These are phyloP conservation scores for Geranium incanum DNA, from an alignment of 441 rosid genomes.

Conservation along the genomic window DNA sequence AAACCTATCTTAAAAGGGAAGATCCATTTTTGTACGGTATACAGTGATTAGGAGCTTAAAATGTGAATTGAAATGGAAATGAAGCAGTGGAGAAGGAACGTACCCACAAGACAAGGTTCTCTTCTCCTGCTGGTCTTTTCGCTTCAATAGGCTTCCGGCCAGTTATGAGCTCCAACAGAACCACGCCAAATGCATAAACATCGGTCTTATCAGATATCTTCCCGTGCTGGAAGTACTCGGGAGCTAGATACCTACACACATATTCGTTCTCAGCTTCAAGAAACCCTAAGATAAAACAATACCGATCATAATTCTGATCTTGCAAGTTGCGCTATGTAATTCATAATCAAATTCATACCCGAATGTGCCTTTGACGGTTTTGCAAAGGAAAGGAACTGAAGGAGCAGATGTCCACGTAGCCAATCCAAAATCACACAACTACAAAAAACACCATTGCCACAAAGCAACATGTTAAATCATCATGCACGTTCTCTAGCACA, in stretches of 20 bases:
- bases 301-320: not conserved
- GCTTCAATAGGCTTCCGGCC: slow-evolving; percentile 91
- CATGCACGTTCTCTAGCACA: no score
- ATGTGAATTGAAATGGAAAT: no score
- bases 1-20: no score
- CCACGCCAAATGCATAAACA: slow-evolving; percentile 95
- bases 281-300: no score
- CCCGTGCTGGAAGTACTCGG: slow-evolving; percentile 96
- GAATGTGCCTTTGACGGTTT: slow-evolving; percentile 96
- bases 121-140: slow-evolving; percentile 67
- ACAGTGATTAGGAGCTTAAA: no score
- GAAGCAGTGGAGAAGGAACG: slow-evolving; percentile 20
- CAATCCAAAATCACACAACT: slow-evolving; percentile 96
- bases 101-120: slow-evolving; percentile 92
- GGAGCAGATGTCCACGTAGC: slow-evolving; percentile 97
- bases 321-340: slow-evolving; percentile 3
- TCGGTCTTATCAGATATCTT: slow-evolving; percentile 90
- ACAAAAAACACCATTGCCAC: slow-evolving; percentile 22
- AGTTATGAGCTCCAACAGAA: slow-evolving; percentile 74
- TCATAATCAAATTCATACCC: slow-evolving; percentile 39
- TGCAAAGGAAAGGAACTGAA: slow-evolving; percentile 92
- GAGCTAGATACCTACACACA: slow-evolving; percentile 70
- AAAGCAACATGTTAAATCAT: no score
- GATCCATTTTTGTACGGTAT: no score
- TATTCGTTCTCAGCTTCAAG: not conserved